Evolutionary conservation across 2,329 filamentous ascomycete genomes (phyloP), one percentile per base, ranked within the genome.

Genomic region (Nigrospora oryzae): DNA sequence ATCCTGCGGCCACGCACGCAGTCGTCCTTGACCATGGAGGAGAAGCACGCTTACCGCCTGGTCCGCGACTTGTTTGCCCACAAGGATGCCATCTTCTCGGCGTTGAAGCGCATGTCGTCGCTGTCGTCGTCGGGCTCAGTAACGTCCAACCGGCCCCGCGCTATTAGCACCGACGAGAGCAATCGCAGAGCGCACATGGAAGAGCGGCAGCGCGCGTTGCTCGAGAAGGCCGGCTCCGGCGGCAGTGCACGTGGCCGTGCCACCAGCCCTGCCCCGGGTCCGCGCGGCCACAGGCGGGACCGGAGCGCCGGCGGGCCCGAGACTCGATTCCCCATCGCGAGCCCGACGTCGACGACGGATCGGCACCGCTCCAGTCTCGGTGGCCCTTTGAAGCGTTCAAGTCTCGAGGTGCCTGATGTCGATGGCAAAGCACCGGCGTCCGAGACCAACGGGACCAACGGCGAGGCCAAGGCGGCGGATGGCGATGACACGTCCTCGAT

Each of bases 51-150:
- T 43, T 89, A 90, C 66, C 86, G 91, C 46, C 77, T 98, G 17
- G 81, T 98, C 43, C 85, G 89, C 43, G 93, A 98, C 61, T 75
- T 98, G 12, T 93, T 98, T 59, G 78, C 85, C 8, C 85, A 97
- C 71, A 98, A 98, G 66, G 88, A 95, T 49, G 79, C 86, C 49
- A 95, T 98, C 59, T 98, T 98, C 64, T 87, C 84, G 52, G 93
- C 96, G 63, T 75, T 98, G 51, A 98, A 98, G 73, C 89, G 93
- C 54, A 86, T 89, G 61, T 88, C 84, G 37, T 79, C 79, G 11
- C 73, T 86, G 15, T 80, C 75, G 12, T 80, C 85, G 55, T 77
- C 77, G n/a, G 71, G 74, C 37, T 83, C 83, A 1, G 61, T 74
- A 30, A 61, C 57, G 38, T 68, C 70, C 36, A 76, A 73, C 54